Evolutionary conservation across 305 asterid genomes (phyloP), one percentile per base, ranked within the genome.

Genomic region (Fraxinus platypoda): DNA sequence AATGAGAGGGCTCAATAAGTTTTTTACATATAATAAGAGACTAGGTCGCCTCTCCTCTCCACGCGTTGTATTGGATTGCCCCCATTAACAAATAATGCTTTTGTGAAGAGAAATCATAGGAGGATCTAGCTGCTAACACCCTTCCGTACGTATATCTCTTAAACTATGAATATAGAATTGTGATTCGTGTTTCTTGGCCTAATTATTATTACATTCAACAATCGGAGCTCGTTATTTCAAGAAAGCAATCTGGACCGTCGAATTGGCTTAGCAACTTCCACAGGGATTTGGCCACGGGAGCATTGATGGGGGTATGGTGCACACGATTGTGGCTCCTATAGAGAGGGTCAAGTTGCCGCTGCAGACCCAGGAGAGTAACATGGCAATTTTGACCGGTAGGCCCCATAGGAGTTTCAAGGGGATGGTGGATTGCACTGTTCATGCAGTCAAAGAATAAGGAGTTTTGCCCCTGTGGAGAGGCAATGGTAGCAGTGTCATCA

Each of bases 271-370:
- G 88, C 68, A 92, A 75, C 76, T 95, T 95, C 88, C 93, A 93
- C 59, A 84, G 95, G 78, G 99, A 95, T 90, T 91, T 95, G 37
- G 85, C 91, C 86, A 96, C 99, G 17, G 98, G 98, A 70, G 98
- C 98, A 78, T 64, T 95, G 85, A 91, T 94, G 98, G 99, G 52
- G n/a, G n/a, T n/a, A 86, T 87, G 81, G 98, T 95, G 88, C 99
- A 94, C 91, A 94, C 98, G 76, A 91, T 93, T 80, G 98, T 95
- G 75, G 97, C 99, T 35, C 98, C 99, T 38, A 92, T 95, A 8
- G 98, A 89, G 98, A 31, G 89, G 95, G 98, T 15, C 94, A 95
- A n/a, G 92, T 91, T 94, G 37, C 87, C 93, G 80, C 88, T 93
- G 62, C 98, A 96, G 89, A 96, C 99, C 25, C 98, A 96, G 78